Conservation (phyloP, 805 yeast genomes). For the Metschnikowia cubensis region DNA sequence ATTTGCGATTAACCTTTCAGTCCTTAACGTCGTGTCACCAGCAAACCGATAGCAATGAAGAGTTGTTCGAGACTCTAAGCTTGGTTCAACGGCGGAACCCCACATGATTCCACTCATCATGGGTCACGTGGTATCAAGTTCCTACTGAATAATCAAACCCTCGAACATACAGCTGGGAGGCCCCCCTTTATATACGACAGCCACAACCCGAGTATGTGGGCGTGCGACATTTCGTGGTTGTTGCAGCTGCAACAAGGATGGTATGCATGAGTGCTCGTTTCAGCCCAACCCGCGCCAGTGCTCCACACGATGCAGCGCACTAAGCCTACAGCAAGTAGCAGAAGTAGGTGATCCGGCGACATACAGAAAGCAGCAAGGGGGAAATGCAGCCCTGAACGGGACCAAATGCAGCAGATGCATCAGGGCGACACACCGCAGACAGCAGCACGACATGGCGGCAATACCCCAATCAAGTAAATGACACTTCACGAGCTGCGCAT, state of each 20-base stretch:
- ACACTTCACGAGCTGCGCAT: not conserved
- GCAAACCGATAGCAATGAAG: no score
- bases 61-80: no score
- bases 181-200: not conserved
- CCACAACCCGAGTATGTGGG: not conserved
- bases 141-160: no score
- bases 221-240: not conserved
- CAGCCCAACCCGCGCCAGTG: constrained; percentile 1
- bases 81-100: no score
- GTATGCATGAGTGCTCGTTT: constrained; percentile 2
- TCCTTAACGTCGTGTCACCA: no score
- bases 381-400: not conserved
- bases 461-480: not conserved
- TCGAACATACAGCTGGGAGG: not conserved
- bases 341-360: not conserved
- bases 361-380: not conserved
- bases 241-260: constrained; percentile 3
- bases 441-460: not conserved
- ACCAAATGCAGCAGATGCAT: not conserved
- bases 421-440: not conserved
- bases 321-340: not conserved
- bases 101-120: no score
- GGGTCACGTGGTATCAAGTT: no score
- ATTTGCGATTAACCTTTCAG: no score
- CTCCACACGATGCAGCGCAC: not conserved